Evolutionary conservation across 352 stramenopile genomes (phyloP), one percentile per base, ranked within the genome.

Genomic region (Aphanomyces cochlioides): DNA sequence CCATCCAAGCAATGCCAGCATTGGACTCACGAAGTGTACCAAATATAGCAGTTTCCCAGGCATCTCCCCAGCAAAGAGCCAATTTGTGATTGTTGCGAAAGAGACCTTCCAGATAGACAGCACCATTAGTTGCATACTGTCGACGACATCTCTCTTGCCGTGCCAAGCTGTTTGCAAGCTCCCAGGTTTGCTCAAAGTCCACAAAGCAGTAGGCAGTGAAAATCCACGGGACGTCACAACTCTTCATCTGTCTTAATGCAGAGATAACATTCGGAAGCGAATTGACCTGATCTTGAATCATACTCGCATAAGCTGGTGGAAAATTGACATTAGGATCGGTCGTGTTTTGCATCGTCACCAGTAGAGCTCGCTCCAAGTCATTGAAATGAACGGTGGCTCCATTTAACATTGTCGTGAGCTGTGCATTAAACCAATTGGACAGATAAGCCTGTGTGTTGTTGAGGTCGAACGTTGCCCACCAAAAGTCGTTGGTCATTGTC

Each of bases 401-500:
- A 37, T 61, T 8, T 10, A 43, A 12, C 10, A 61, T 12, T 39
- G 43, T 5, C 36, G 38, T 21, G n/a, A 61, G 54, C 7, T 58
- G 28, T 36, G 7, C 6, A 13, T 57, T 67, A 6, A 67, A 67
- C 59, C 59, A 67, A n/a, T 67, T 56, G 17, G 19, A 38, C 19
- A 58, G 13, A n/a, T 67, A 67, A 12, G 59, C 43, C n/a, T 56
- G 47, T 7, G 59, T 58, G 8, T 41, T 41, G 21, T 36, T 37
- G 17, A 40, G 37, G 19, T 67, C 54, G 59, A 67, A 67, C 10
- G 34, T 28, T 5, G 36, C 59, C 59, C 59, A 67, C 59, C 59
- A 67, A 67, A 67, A 67, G 47, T 67, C 59, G 4, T 67, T 67
- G 10, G 60, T 37, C 60, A 67, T 67, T 19, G 60, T 41, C 7